phyloP scores from a whole-genome alignment of 2,329 filamentous ascomycete species.

The Fusarium subglutinans region DNA sequence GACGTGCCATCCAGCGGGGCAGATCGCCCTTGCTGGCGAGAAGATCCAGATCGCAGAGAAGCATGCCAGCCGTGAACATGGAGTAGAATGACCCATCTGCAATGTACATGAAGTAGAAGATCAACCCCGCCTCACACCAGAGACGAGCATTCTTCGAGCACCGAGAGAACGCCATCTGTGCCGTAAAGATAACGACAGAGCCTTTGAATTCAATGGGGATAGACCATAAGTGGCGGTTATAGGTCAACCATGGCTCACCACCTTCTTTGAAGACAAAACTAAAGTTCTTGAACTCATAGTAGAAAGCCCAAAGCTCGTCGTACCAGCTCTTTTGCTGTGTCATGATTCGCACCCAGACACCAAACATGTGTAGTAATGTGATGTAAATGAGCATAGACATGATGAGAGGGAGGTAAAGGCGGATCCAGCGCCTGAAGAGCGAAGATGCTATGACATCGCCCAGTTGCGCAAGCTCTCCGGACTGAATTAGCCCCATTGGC shows the following conservation, averaged over 20 bases:
- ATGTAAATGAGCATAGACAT: conserved; percentile 61
- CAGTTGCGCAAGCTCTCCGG: conserved; percentile 53
- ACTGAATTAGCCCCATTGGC: conserved; percentile 57
- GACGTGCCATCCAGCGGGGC: conserved; percentile 56
- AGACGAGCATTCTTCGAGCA: conserved; percentile 65
- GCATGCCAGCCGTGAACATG: conserved; percentile 69
- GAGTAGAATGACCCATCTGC: conserved; percentile 71
- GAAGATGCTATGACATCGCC: conserved; percentile 57
- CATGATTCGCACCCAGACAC: conserved; percentile 54
- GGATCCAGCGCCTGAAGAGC: conserved; percentile 60
- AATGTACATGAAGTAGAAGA: conserved; percentile 74
- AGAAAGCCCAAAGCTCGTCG: conserved; percentile 61
- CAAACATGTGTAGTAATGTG: conserved; percentile 62
- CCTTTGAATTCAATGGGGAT: conserved; percentile 72
- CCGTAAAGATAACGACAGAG: conserved; percentile 70
- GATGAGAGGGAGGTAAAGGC: conserved; percentile 62
- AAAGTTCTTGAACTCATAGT: conserved; percentile 72
- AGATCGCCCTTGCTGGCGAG: conserved; percentile 60
- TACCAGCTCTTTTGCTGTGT: conserved; percentile 52
- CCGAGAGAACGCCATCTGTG: conserved; percentile 65
- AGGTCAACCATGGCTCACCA: conserved; percentile 59
- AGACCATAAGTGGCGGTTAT: conserved; percentile 70
- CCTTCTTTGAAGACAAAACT: conserved; percentile 71
- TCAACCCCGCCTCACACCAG: conserved; percentile 60
- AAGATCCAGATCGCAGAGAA: conserved; percentile 69